Evolutionary conservation across 495 filamentous ascomycete genomes (phyloP), one percentile per base, ranked within the genome.

Genomic region (Penicillium diatomitis): DNA sequence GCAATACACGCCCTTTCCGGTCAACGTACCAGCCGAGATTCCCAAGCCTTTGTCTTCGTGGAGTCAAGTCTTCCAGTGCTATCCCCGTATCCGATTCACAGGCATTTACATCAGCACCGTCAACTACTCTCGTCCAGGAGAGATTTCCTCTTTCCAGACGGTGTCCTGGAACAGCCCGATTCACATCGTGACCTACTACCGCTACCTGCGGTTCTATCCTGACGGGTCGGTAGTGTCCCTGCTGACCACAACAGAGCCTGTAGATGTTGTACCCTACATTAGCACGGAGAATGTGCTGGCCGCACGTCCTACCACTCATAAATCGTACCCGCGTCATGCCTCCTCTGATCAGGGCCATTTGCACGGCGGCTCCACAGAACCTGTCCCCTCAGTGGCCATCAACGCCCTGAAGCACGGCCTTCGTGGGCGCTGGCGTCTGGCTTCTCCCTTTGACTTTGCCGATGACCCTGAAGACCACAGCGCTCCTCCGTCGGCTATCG

Each of bases 141-240:
- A 82, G 57, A 66, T 80, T 54, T 66, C 77, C 53, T 52, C 70
- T 51, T 69, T 75, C 66, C 68, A 77, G 62, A 65, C 62, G 62
- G 45, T 82, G 54, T 60, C 75, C 2, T 94, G 87, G 88, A 82
- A 82, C 61, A 83, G 79, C 20, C 92, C 94, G 8, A 85, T 97
- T 12, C 90, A 91, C 59, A 95, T 96, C 45, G 90, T 98, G 34
- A 98, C 92, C 0, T 98, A 97, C 68, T 97, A 92, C 71, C 87
- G 92, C 35, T 98, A 97, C 63, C 74, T 98, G 0, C 85, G 92
- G 8, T 92, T 97, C 68, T 95, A 94, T 71, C 85, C 88, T 20
- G 86, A 96, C 66, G 92, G 92, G 28, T 83, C 85, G 1, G 81
- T 77, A 43, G 79, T 96, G 31, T 86, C 79, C 38, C 71, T 98